Percentiles rank a stretch among this genome's conserved stretches.
These are phyloP conservation scores for Ceratobasidium sp. DNA, from an alignment of 1,284 basidiomycete species.

Conservation along the genomic window DNA sequence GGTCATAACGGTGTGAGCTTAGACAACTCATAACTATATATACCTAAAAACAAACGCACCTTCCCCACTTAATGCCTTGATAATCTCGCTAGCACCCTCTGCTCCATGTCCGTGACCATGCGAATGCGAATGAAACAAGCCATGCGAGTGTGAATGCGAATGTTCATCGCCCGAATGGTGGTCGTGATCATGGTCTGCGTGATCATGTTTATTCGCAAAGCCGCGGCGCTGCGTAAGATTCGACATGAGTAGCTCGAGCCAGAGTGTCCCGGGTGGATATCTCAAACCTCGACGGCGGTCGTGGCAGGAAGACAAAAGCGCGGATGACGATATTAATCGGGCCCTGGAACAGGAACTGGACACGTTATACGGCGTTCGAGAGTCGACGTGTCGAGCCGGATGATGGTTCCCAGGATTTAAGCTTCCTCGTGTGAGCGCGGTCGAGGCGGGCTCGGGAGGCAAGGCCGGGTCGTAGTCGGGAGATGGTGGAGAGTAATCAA, in stretches of 20 bases:
- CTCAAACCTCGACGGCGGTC: conserved; percentile 23
- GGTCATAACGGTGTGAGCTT: not conserved
- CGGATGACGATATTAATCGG: conserved; percentile 8
- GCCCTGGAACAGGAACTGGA: conserved; percentile 23
- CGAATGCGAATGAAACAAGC: conserved; percentile 52
- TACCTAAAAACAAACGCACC: conserved; percentile 1
- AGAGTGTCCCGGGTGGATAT: conserved; percentile 15
- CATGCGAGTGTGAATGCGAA: conserved; percentile 73
- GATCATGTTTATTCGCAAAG: conserved; percentile 51
- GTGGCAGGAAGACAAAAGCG: conserved; percentile 34
- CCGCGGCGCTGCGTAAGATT: conserved; percentile 31
- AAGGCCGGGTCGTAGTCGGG: not conserved
- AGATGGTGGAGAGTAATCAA: no score
- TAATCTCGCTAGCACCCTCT: conserved; percentile 42
- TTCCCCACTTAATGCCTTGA: conserved; percentile 41
- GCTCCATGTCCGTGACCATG: conserved; percentile 33
- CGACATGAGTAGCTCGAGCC: conserved; percentile 11
- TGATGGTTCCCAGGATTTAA: conserved; percentile 23
- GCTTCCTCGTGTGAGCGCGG: conserved; percentile 4
- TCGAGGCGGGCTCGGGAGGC: not conserved
- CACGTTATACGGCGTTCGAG: conserved; percentile 20
- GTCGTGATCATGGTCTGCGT: conserved; percentile 77
- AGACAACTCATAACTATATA: conserved; percentile 22
- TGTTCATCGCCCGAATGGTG: conserved; percentile 76
- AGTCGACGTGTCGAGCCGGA: conserved; percentile 17